A percentile compares a stretch with the other conserved stretches of the same genome.
Evolutionary conservation across 23 red algal species (phyloP).

Genomic region (Gracilaria domingensis): DNA sequence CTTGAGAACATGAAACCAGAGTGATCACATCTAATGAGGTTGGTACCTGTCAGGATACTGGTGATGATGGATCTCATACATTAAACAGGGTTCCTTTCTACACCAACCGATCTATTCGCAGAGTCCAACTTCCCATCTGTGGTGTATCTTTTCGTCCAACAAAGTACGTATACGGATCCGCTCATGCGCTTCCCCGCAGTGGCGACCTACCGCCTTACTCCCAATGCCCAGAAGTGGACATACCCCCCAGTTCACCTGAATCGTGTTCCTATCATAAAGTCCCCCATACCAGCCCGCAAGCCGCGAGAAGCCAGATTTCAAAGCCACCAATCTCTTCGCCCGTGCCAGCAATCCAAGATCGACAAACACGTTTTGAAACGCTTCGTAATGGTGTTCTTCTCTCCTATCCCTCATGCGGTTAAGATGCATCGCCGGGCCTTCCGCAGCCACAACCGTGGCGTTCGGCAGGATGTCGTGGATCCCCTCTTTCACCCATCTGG

Average conservation of each 20-base stretch:
- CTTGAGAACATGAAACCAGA: too few species aligned
- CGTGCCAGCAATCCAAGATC: not conserved
- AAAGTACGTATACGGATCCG: not conserved
- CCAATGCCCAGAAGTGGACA: not conserved
- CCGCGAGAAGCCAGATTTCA: slow-evolving; percentile 1
- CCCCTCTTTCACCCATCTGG: not conserved
- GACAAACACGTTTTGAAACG: not conserved
- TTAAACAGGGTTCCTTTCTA: too few species aligned
- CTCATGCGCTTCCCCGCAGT: not conserved
- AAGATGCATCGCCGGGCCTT: not conserved
- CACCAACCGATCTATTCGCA: too few species aligned
- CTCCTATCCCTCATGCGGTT: not conserved
- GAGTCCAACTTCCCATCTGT: not conserved
- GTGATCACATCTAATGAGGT: too few species aligned
- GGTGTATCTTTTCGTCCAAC: not conserved
- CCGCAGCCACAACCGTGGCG: not conserved
- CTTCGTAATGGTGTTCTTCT: not conserved
- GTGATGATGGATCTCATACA: too few species aligned
- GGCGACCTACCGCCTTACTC: not conserved
- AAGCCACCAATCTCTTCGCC: not conserved
- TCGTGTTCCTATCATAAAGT: not conserved
- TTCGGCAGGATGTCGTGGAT: not conserved
- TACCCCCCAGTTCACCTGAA: not conserved
- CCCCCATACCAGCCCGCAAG: slow-evolving; percentile 3
- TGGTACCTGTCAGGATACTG: too few species aligned